Base-by-base conservation (phyloP, 1,284 basidiomycete species). In the Cutaneotrichosporon daszewskae region DNA sequence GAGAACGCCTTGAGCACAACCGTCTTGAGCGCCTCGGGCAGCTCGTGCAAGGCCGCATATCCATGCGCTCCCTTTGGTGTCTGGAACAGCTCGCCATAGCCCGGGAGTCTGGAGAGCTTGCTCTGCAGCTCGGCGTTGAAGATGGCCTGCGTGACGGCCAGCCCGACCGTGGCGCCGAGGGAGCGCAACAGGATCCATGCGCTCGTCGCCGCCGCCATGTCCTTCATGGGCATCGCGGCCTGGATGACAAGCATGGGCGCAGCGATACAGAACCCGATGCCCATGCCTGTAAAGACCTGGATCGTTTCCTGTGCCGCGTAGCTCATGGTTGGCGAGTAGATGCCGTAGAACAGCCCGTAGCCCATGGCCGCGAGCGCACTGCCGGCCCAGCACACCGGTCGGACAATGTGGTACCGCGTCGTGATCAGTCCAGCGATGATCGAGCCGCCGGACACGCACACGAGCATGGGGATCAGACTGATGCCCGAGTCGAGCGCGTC, bases 221-320 rank as follows among this genome's bases (percentile, higher is more conserved):
- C 68, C 41, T 62, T 60, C 22, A 60, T 23, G 9, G 67, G 67
- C 64, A 71, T 65, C 1, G 64, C 57, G 1, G 66, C 64, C 53
- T 69, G 64, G 3, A 67, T 34, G 29, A 62, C 47, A 17, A 66
- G 19, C 44, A 66, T 54, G 1, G 64, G 60, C 3, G 54, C 50
- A 26, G 53, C 50, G 10, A 66, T 49, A 17, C 51, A 45, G 10
- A 62, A 25, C 0, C 62, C 66, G 11, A 56, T 38, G 3, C 62
- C 63, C 5, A 58, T 33, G 8, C 50, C 58, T 1, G 54, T 37
- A 17, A 64, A 37, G 12, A 57, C 43, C 18, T 58, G 49, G 9
- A 62, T 26, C 16, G 52, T 57, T 23, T 57, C 52, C 24, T 60
- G 55, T 4, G 39, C 48, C 3, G 50, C 49, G 9, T 54, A 43